Base-by-base conservation (phyloP, 2,329 filamentous ascomycete genomes). In the Didymella lethalis region DNA sequence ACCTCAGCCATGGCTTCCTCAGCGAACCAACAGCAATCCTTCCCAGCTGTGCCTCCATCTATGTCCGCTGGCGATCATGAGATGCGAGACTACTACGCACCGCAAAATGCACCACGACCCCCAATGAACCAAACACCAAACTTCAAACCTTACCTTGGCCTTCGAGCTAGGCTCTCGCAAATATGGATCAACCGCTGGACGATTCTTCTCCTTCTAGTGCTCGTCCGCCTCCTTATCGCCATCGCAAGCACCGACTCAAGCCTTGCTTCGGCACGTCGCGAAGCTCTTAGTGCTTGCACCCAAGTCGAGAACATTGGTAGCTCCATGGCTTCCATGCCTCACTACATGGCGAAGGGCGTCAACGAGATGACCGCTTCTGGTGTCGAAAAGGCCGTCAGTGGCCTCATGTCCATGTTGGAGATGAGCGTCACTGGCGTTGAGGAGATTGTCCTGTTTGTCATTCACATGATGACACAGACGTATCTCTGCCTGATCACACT, bases 131-230 rank as follows among this genome's bases (percentile, higher is more conserved):
- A 90, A 64, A 85, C 87, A 77, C 86, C 86, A 75, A 86, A 86
- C 74, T 85, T 90, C 73, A 97, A 93, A 64, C 94, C 95, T 62
- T 98, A 98, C 77, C 90, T 99, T 64, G 93, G 93, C 70, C 87
- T 97, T 73, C 88, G 88, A 72, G 89, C 94, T 70, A 89, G 93
- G 71, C 85, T 98, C 70, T 98, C 95, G 51, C 95, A 99, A 82
- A 85, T 96, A 77, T 97, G 94, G 93, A 88, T 99, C 81, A 98
- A 99, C 82, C 87, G 91, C 78, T 99, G 95, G 95, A 98, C 95
- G 38, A 84, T 98, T 60, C 84, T 99, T 47, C 84, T 98, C 47
- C 78, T 97, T 59, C 87, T 99, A 53, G 89, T 98, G 55, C 88
- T 99, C 51, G 86, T 90, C 63, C 88, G 93, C 57, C 86, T 94